These are phyloP conservation scores for Cladosporium sp. DNA, from an alignment of 2,329 filamentous ascomycete species.

Conservation along the genomic window DNA sequence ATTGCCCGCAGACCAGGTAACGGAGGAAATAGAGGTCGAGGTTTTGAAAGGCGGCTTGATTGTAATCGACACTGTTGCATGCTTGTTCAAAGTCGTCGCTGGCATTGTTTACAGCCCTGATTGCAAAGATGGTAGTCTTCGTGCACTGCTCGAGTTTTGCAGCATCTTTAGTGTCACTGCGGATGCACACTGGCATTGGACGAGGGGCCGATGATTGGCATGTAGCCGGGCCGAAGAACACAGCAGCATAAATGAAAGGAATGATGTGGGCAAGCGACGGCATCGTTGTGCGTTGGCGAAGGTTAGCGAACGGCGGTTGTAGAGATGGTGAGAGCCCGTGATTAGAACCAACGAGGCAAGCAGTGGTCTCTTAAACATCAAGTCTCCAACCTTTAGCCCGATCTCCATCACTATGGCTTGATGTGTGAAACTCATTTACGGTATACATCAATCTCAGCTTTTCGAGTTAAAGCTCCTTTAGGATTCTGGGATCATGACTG, in stretches of 20 bases:
- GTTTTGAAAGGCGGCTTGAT: not conserved
- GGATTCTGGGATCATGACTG: too few relatives aligned
- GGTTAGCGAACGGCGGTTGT: not conserved
- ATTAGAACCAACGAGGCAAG: too few relatives aligned
- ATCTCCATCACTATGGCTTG: too few relatives aligned
- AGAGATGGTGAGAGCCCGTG: too few relatives aligned
- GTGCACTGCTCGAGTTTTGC: not conserved
- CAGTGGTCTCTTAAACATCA: too few relatives aligned
- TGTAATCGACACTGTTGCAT: not conserved
- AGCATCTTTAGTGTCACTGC: constrained; percentile 2
- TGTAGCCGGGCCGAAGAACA: not conserved
- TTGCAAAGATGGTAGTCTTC: constrained; percentile 53
- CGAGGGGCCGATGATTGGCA: not conserved
- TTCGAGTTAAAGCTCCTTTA: too few relatives aligned
- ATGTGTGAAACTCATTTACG: too few relatives aligned
- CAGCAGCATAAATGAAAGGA: not conserved
- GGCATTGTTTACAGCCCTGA: constrained; percentile 72
- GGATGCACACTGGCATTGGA: not conserved
- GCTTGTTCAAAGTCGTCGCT: constrained; percentile 31
- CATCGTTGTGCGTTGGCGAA: not conserved
- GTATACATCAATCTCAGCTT: too few relatives aligned
- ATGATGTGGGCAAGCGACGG: not conserved
- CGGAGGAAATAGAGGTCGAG: not conserved
- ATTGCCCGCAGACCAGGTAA: not conserved
- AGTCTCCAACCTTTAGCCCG: too few relatives aligned